phyloP scores from a whole-genome alignment of 1,139 yeast species.

The Meyerozyma sp. region DNA sequence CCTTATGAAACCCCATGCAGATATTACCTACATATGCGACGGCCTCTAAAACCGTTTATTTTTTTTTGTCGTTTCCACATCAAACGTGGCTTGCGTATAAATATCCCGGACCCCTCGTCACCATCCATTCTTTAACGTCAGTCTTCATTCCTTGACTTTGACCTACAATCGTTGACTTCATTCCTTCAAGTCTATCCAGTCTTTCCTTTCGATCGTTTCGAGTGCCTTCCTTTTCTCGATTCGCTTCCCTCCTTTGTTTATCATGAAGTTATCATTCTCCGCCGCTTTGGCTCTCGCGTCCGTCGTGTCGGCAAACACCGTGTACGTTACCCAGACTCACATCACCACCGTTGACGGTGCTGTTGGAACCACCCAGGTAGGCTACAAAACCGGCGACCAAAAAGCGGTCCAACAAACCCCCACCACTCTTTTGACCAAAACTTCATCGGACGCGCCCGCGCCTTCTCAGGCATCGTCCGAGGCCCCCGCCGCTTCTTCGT shows the following conservation, averaged over 20 bases:
- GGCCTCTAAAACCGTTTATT: not conserved
- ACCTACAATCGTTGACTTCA: not conserved
- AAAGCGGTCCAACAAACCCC: slow-evolving; percentile 3
- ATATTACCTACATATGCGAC: not conserved
- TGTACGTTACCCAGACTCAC: slow-evolving; percentile 20
- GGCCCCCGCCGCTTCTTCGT: slow-evolving; percentile 1
- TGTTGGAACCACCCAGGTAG: slow-evolving; percentile 4
- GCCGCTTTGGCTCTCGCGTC: slow-evolving; percentile 12
- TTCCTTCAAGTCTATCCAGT: not conserved
- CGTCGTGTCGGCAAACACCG: slow-evolving; percentile 16
- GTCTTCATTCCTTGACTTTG: not conserved
- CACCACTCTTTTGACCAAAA: slow-evolving; percentile 7
- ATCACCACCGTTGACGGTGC: slow-evolving; percentile 17
- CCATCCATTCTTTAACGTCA: not conserved
- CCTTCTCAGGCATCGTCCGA: slow-evolving; percentile 2
- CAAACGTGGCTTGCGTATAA: not conserved
- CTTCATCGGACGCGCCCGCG: slow-evolving; percentile 5
- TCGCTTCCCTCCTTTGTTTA: not conserved
- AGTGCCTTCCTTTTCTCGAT: not conserved
- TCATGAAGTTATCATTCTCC: slow-evolving; percentile 15
- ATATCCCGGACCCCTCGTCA: not conserved
- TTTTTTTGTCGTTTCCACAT: not conserved
- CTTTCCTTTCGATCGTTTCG: slow-evolving; percentile 1
- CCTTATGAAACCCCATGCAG: not conserved
- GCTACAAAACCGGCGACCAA: not conserved